Base-by-base conservation (phyloP, 2,329 filamentous ascomycete genomes). In the Epicoccum sorghinum region DNA sequence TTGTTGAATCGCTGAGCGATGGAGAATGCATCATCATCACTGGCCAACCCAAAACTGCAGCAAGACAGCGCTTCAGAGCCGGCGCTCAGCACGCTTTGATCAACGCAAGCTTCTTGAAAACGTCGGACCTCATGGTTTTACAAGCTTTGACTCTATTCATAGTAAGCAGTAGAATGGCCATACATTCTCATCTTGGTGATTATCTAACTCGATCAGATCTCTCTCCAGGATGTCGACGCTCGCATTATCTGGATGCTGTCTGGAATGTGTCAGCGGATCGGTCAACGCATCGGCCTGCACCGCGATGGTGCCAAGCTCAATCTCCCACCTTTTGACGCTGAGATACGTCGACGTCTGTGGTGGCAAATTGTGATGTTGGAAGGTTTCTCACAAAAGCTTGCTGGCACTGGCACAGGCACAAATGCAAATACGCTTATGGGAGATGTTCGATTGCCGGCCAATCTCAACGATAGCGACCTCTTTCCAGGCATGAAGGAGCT, bases 141-240 rank as follows among this genome's bases (percentile, higher is more conserved):
- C 88, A 91, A 71, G 88, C 87, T 1, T 86, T 86, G 52, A 75
- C 88, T 5, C 75, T 91, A 13, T 90, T 88, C 61, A 77, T 89
- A 52, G 86, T 89, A 78, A 74, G 79, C 64, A 2, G 7, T 9
- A 9, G 27, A 29, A 29, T 29, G 6, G 6, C 27, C 27, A 29
- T 7, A 29, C 2, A 7, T 13, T n/a, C 4, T 7, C 7, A 5
- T 1, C 35, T 3, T 7, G 23, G 7, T 7, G 7, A 8, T 6
- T 9, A 4, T 13, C 47, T 58, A 23, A 61, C 12, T 1, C 25
- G 5, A 0, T 4, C 71, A 84, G 23, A 78, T 83, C 7, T 61
- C 71, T 18, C 58, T 77, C 7, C 76, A 80, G 36, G 72, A 75
- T 18, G 77, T 76, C 36, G 80, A 82, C 54, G 73, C 78, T 70